A percentile compares a stretch with the other conserved stretches of the same genome.
Conservation (phyloP, 352 stramenopile species). For the Pythium rishiriense region DNA sequence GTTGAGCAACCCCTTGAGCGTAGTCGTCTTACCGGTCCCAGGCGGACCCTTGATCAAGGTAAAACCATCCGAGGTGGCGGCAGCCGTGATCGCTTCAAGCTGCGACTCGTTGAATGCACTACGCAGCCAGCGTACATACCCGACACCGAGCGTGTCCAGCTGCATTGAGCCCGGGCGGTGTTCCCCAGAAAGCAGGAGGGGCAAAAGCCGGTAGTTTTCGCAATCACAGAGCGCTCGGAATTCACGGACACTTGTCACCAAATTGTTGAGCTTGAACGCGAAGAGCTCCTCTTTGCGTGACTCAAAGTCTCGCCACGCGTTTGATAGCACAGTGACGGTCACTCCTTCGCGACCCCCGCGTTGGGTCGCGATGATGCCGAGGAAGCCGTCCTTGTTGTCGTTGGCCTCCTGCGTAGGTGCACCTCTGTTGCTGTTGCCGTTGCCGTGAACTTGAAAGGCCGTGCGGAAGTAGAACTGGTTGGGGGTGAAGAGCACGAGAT, state of each 20-base stretch:
- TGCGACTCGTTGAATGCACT: constrained; percentile 90
- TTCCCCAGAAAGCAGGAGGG: constrained; percentile 72
- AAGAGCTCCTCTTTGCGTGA: constrained; percentile 48
- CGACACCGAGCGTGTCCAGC: constrained; percentile 75
- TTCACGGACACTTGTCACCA: constrained; percentile 88
- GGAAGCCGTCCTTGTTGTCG: constrained; percentile 35
- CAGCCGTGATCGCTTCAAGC: constrained; percentile 86
- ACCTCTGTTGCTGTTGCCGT: not conserved
- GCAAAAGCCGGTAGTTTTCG: constrained; percentile 70
- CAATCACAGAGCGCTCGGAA: constrained; percentile 86
- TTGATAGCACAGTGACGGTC: constrained; percentile 59
- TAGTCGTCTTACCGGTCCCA: constrained; percentile 92
- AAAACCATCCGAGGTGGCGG: constrained; percentile 87
- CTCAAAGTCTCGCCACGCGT: constrained; percentile 53
- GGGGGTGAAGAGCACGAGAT: constrained; percentile 73
- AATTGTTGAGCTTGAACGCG: constrained; percentile 85
- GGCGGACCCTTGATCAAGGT: constrained; percentile 91
- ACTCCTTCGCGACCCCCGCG: constrained; percentile 72
- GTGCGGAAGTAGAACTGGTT: constrained; percentile 51
- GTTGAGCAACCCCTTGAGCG: constrained; percentile 90
- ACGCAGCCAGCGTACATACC: constrained; percentile 82
- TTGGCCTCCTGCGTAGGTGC: not conserved
- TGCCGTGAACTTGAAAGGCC: constrained; percentile 28
- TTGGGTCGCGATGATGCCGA: constrained; percentile 78
- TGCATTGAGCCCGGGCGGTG: constrained; percentile 73